These are phyloP conservation scores for Pseudozyma sp. DNA, from an alignment of 1,284 basidiomycete genomes.

Conservation along the genomic window DNA sequence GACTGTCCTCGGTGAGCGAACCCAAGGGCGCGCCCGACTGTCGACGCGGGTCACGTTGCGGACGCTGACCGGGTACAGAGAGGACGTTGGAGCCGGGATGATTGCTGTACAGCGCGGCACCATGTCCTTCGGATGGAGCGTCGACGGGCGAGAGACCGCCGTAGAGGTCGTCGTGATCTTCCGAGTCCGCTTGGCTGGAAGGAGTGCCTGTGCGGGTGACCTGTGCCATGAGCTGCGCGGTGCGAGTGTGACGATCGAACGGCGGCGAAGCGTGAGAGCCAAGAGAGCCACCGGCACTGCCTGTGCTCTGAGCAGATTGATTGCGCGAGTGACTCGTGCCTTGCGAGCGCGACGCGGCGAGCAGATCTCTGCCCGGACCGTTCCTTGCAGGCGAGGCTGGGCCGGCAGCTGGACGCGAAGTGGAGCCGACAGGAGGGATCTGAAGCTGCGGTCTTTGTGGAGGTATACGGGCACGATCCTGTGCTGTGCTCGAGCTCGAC, in stretches of 20 bases:
- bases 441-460: constrained; percentile 35
- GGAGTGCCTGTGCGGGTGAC: constrained; percentile 38
- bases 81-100: constrained; percentile 25
- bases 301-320: constrained; percentile 26
- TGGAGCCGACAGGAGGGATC: constrained; percentile 27
- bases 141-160: constrained; percentile 51
- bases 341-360: constrained; percentile 33
- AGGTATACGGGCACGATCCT: constrained; percentile 18
- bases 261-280: constrained; percentile 17
- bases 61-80: constrained; percentile 42
- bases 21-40: constrained; percentile 49
- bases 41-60: constrained; percentile 39
- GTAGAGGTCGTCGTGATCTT: constrained; percentile 58
- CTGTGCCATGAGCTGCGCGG: constrained; percentile 55
- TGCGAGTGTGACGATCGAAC: constrained; percentile 44
- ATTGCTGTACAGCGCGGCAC: constrained; percentile 31
- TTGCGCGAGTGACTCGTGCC: constrained; percentile 22
- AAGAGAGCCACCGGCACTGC: constrained; percentile 5
- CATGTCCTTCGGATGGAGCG: constrained; percentile 38
- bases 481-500: constrained; percentile 14
- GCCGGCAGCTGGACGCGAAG: constrained; percentile 13
- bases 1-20: constrained; percentile 53
- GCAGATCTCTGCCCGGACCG: constrained; percentile 34
- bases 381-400: constrained; percentile 37
- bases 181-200: constrained; percentile 36